Conservation (phyloP, 306 rosid genomes). For the Benincasa hispida region DNA sequence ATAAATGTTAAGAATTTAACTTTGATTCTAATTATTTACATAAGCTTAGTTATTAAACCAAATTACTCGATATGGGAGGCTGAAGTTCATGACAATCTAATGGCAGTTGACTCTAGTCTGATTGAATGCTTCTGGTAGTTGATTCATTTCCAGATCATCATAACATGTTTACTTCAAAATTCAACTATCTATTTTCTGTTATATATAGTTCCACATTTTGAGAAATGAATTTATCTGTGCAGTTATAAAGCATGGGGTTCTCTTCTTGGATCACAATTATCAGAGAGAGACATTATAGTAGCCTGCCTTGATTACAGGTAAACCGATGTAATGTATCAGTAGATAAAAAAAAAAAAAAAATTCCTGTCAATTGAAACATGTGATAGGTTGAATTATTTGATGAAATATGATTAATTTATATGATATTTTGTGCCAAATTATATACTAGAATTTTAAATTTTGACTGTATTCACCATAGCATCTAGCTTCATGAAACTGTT, state of each 20-base stretch:
- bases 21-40: neutral
- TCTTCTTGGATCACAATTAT: conserved; percentile 77
- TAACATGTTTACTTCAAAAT: neutral
- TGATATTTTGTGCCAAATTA: neutral
- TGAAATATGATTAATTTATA: neutral
- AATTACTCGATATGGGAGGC: neutral
- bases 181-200: neutral
- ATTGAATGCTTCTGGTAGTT: neutral
- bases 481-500: neutral
- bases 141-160: neutral
- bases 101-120: neutral
- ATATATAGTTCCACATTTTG: neutral
- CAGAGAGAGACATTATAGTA: conserved; percentile 85
- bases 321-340: neutral
- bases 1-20: neutral
- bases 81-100: neutral
- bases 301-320: conserved; percentile 97
- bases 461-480: neutral
- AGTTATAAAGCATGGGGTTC: conserved; percentile 96
- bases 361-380: neutral
- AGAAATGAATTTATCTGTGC: conserved; percentile 14
- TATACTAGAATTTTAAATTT: neutral
- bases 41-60: neutral
- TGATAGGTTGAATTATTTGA: neutral
- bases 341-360: neutral